These are phyloP conservation scores for Abortiporus biennis DNA, from an alignment of 1,284 basidiomycete species.

Conservation along the genomic window DNA sequence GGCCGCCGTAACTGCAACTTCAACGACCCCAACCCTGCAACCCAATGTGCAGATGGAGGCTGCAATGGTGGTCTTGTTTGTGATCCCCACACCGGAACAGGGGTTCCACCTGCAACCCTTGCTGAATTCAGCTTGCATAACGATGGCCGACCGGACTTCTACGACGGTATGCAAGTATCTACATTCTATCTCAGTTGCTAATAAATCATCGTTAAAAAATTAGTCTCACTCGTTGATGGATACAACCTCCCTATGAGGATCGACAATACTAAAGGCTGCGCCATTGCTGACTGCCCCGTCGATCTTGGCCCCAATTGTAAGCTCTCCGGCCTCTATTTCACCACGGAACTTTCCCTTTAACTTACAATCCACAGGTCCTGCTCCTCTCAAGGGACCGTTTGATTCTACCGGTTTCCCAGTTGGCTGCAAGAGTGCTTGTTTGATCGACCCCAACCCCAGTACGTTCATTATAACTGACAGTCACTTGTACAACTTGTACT, in stretches of 20 bases:
- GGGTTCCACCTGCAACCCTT: conserved; percentile 37
- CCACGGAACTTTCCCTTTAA: not conserved
- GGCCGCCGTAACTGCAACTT: conserved; percentile 41
- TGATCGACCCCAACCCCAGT: conserved; percentile 26
- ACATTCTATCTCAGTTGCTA: conserved; percentile 2
- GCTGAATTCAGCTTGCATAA: conserved; percentile 36
- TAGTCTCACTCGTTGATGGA: conserved; percentile 35
- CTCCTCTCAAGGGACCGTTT: conserved; percentile 28
- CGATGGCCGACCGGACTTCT: conserved; percentile 27
- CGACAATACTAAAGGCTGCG: conserved; percentile 34
- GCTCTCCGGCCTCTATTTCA: conserved; percentile 1
- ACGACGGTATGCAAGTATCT: conserved; percentile 27
- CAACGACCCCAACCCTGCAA: conserved; percentile 28
- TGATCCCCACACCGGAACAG: conserved; percentile 32
- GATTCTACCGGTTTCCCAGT: conserved; percentile 32
- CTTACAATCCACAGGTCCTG: conserved; percentile 27
- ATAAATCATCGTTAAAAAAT: not conserved
- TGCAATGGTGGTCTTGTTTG: conserved; percentile 43
- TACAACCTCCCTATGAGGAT: conserved; percentile 36
- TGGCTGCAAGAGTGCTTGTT: conserved; percentile 41
- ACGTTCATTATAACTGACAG: no score
- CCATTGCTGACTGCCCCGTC: conserved; percentile 32
- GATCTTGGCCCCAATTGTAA: conserved; percentile 35
- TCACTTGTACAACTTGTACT: not conserved
- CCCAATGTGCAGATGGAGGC: conserved; percentile 37